These are phyloP conservation scores for Hypoxylon sp. DNA, from an alignment of 2,329 filamentous ascomycete genomes.

Conservation along the genomic window DNA sequence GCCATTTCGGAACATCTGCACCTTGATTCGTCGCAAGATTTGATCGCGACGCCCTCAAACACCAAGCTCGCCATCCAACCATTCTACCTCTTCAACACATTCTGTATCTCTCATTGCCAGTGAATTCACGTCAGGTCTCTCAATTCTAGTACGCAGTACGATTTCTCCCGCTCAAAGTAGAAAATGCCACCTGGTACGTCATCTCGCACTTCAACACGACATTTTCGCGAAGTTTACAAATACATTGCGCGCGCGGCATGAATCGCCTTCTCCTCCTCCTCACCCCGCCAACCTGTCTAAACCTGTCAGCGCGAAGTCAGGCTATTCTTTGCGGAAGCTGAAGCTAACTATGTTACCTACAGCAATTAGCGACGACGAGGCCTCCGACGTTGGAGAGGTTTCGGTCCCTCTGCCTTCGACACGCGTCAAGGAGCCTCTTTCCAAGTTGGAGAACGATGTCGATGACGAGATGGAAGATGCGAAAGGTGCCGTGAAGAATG, in stretches of 20 bases:
- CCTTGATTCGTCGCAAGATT: constrained; percentile 37
- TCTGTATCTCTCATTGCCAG: background rate
- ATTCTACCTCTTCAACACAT: background rate
- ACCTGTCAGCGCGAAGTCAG: background rate
- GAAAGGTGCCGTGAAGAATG: constrained; percentile 40
- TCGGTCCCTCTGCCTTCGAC: constrained; percentile 41
- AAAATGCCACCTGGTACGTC: constrained; percentile 45
- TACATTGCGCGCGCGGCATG: constrained; percentile 15
- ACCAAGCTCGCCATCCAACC: constrained; percentile 9
- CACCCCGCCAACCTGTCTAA: background rate
- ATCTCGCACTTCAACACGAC: constrained; percentile 4
- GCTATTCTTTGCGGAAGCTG: background rate
- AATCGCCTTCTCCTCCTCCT: background rate
- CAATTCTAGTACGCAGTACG: background rate
- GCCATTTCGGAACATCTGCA: background rate
- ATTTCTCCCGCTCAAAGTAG: background rate
- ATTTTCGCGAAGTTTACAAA: constrained; percentile 18
- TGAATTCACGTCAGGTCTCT: constrained; percentile 5
- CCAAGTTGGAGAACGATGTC: constrained; percentile 31
- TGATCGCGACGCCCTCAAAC: constrained; percentile 17
- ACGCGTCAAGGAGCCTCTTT: constrained; percentile 31
- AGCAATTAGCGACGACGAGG: constrained; percentile 62
- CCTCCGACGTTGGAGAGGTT: constrained; percentile 54
- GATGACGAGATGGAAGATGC: constrained; percentile 49
- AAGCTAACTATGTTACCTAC: constrained; percentile 25